phyloP scores from a whole-genome alignment of 371 early-diverging fungal species.

The Edhazardia aedis region DNA sequence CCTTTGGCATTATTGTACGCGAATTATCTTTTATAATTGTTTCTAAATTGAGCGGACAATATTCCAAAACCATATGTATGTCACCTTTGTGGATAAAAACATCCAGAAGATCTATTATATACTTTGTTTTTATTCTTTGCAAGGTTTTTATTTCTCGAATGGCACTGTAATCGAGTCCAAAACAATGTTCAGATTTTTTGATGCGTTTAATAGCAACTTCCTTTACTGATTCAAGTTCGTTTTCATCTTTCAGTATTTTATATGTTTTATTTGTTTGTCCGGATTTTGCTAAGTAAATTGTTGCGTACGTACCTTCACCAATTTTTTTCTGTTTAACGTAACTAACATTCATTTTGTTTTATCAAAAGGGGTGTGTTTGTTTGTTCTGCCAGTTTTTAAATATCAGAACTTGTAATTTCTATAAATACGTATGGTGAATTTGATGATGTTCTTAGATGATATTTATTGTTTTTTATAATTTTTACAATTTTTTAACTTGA shows the following conservation, averaged over 20 bases:
- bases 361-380: too few species aligned
- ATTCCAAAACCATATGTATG: slow-evolving; percentile 79
- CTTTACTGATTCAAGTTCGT: slow-evolving; percentile 51
- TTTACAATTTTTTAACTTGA: too few species aligned
- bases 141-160: slow-evolving; percentile 72
- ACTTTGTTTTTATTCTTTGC: slow-evolving; percentile 15
- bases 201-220: slow-evolving; percentile 45
- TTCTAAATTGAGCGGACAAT: slow-evolving; percentile 76
- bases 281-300: slow-evolving; percentile 52
- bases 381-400: too few species aligned
- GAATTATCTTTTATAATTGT: slow-evolving; percentile 75
- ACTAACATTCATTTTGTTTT: not conserved
- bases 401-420: too few species aligned
- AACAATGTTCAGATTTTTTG: slow-evolving; percentile 31
- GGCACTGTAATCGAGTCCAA: slow-evolving; percentile 66
- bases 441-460: too few species aligned
- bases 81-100: slow-evolving; percentile 70
- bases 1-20: slow-evolving; percentile 71
- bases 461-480: too few species aligned
- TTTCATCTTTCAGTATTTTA: slow-evolving; percentile 74
- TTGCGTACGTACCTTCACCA: slow-evolving; percentile 55
- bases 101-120: slow-evolving; percentile 55
- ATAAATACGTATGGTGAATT: too few species aligned
- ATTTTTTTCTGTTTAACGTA: slow-evolving; percentile 13
- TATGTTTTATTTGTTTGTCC: slow-evolving; percentile 49